A percentile compares a stretch with the other conserved stretches of the same genome.
Evolutionary conservation across 805 yeast species (phyloP).

Genomic region (Komagataella kurtzmanii): DNA sequence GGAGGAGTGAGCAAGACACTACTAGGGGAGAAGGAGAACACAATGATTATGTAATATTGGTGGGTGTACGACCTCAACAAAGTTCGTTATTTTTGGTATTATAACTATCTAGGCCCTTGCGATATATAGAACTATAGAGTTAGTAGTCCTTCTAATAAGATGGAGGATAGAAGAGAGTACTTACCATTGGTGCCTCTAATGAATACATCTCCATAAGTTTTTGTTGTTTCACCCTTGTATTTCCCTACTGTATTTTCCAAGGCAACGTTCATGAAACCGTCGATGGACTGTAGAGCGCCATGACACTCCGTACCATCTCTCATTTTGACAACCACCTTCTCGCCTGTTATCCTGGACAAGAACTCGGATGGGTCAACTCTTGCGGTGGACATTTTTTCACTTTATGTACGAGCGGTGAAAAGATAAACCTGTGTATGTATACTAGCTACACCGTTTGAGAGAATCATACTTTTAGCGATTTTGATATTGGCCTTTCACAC

Average conservation of each 20-base stretch:
- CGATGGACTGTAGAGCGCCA: conserved; percentile 69
- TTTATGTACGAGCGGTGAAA: background rate
- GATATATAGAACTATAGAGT: background rate
- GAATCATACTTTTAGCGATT: background rate
- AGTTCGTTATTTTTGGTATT: background rate
- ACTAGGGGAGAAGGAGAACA: background rate
- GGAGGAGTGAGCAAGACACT: background rate
- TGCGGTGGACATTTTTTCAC: conserved; percentile 1
- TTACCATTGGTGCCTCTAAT: conserved; percentile 78
- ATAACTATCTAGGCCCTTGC: background rate
- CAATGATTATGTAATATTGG: background rate
- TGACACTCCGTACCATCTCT: conserved; percentile 79
- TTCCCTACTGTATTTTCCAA: conserved; percentile 65
- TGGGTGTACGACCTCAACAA: background rate
- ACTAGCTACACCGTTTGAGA: background rate
- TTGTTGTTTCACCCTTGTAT: conserved; percentile 33
- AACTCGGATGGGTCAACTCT: conserved; percentile 59
- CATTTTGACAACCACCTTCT: conserved; percentile 69
- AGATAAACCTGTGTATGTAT: background rate
- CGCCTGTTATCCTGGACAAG: conserved; percentile 66
- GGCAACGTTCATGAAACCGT: conserved; percentile 94
- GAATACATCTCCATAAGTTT: conserved; percentile 61
- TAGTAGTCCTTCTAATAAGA: background rate
- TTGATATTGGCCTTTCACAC: background rate
- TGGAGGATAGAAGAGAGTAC: conserved; percentile 18